Conservation (phyloP, 768 basidiomycete species). For the Rickenella mellea region DNA sequence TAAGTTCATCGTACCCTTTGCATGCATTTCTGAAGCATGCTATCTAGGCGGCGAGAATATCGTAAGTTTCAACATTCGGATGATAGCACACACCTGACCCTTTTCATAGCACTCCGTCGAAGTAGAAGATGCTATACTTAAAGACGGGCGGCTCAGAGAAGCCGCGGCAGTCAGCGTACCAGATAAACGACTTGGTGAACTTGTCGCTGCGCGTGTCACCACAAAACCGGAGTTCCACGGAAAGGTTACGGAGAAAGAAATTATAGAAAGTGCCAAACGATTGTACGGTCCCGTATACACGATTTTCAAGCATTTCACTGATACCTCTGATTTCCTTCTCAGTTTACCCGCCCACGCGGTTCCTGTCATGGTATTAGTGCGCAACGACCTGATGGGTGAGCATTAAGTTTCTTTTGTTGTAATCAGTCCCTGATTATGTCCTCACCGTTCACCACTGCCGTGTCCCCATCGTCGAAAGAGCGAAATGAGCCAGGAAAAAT, state of each 20-base stretch:
- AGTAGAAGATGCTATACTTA: constrained; percentile 52
- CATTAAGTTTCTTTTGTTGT: neutral
- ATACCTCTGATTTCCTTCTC: too few relatives aligned
- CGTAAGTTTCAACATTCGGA: constrained; percentile 22
- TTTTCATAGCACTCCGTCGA: constrained; percentile 43
- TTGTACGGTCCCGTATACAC: constrained; percentile 24
- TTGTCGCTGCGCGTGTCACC: constrained; percentile 46
- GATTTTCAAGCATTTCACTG: too few relatives aligned
- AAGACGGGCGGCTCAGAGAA: constrained; percentile 42
- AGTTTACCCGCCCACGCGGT: constrained; percentile 49
- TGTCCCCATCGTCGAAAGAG: constrained; percentile 23
- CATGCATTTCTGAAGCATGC: neutral
- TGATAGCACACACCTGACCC: neutral
- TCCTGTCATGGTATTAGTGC: constrained; percentile 50
- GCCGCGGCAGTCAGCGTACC: constrained; percentile 53
- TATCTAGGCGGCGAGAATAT: constrained; percentile 53
- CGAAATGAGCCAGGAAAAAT: constrained; percentile 55
- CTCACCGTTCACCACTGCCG: too few relatives aligned
- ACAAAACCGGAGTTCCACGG: constrained; percentile 35
- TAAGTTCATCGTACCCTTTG: neutral
- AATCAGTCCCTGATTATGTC: too few relatives aligned
- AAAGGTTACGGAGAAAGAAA: constrained; percentile 36
- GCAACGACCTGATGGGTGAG: constrained; percentile 38
- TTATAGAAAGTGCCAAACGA: constrained; percentile 34
- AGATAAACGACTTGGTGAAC: constrained; percentile 48